phyloP scores from a whole-genome alignment of 305 asterid genomes.

The Withania somnifera region DNA sequence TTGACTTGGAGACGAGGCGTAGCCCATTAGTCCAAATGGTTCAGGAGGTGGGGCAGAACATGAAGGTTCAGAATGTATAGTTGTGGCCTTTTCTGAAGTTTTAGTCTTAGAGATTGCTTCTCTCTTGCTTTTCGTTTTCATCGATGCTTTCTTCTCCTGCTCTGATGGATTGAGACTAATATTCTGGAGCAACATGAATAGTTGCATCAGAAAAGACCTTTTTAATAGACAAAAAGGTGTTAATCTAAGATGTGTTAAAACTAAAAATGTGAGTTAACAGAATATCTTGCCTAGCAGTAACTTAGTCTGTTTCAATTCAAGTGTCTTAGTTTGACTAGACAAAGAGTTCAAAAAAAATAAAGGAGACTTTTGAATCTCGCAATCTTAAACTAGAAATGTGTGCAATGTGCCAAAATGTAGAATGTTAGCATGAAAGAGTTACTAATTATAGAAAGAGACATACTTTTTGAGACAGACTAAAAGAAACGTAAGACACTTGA shows the following conservation, averaged over 20 bases:
- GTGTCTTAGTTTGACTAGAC: not conserved
- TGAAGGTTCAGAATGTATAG: not conserved
- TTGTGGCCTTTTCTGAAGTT: not conserved
- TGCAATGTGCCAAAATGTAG: no score
- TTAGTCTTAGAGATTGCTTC: not conserved
- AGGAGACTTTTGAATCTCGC: not conserved
- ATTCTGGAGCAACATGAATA: not conserved
- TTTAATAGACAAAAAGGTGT: not conserved
- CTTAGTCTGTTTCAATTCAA: not conserved
- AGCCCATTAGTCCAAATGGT: not conserved
- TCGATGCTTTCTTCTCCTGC: not conserved
- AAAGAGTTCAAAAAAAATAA: not conserved
- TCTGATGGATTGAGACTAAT: not conserved
- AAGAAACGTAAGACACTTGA: not conserved
- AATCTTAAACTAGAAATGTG: no score
- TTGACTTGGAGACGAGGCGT: slow-evolving; percentile 3
- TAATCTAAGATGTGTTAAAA: not conserved
- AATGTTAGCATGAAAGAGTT: not conserved
- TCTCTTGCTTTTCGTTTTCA: not conserved
- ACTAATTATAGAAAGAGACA: not conserved
- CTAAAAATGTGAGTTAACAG: no score
- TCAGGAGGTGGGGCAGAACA: not conserved
- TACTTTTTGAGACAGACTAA: not conserved
- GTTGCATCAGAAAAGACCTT: not conserved
- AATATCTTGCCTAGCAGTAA: not conserved